Conservation (phyloP, 257 asterid species). For the Solanum clarkiae region DNA sequence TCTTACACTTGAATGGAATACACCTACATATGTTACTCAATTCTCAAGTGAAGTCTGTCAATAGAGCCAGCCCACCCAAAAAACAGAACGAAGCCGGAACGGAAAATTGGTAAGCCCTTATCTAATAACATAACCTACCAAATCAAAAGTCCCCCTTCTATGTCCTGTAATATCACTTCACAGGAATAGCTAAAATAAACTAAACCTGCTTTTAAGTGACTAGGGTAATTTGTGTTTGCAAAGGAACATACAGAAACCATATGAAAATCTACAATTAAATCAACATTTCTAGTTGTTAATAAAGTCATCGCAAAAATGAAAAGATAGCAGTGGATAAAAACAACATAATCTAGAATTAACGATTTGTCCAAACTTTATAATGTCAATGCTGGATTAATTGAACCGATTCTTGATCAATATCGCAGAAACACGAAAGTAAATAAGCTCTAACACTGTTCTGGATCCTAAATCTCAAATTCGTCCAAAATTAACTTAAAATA, state of each 20-base stretch:
- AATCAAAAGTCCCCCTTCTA: not conserved
- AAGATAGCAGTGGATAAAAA: not conserved
- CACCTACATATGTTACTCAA: not conserved
- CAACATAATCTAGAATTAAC: not conserved
- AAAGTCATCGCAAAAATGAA: not conserved
- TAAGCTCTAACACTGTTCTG: not conserved
- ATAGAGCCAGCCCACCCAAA: not conserved
- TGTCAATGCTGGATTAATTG: not conserved
- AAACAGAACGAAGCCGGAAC: not conserved
- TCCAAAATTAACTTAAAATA: not conserved
- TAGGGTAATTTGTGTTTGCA: not conserved
- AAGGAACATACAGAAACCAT: not conserved
- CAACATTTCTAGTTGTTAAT: not conserved
- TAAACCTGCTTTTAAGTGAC: not conserved
- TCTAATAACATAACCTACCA: not conserved
- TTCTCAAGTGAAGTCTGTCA: not conserved
- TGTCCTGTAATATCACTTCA: not conserved
- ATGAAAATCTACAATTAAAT: not conserved
- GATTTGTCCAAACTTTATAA: not conserved
- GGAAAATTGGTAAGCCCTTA: not conserved
- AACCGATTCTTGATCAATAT: not conserved
- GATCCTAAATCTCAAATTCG: not conserved
- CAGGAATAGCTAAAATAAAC: not conserved
- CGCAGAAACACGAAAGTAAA: not conserved
- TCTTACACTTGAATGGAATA: not conserved